Evolutionary conservation across 805 yeast species (phyloP), one percentile per base, ranked within the genome.

Genomic region (Komagataella kurtzmanii): DNA sequence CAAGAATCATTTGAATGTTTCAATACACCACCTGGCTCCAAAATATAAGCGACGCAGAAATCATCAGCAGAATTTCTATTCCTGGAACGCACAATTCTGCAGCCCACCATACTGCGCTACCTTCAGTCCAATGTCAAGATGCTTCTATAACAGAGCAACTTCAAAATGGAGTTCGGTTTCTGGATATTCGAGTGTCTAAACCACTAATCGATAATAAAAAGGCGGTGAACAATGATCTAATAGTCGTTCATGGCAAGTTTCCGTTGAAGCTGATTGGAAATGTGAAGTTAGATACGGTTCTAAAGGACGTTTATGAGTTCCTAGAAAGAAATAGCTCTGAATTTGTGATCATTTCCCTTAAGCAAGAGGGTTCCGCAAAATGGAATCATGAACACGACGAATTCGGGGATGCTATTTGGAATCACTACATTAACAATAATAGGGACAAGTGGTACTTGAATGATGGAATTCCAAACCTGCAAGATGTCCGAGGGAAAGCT

Each of bases 71-170:
- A 52, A 70, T 85, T 50, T 70, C 90, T 0, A 70, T 85, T 50
- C 89, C 91, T 7, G 93, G 93, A n/a, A 85, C 91, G n/a, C 93
- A 85, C 67, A 85, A 85, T 62, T 74, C 87, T 46, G 88, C 85
- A 12, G 91, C 91, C 5, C 79, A 76, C 57, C 81, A 82, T 61
- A 30, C 40, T 30, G 40, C 40, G 40, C 14, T 30, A 30, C 40
- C 40, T 30, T 79, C 88, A 0, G 90, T 85, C 30, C 83, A 80
- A 61, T 85, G 93, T 63, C 93, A 85, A 63, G 84, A 79, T 17
- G 76, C 71, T 6, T 64, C 79, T 1, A 71, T 85, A 49, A 64
- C 73, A 2, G 78, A 76, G 2, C 93, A 85, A 65, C 74, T 85
- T 67, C 65, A 75, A 50, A 71, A 85, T 57, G 93, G 93, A 12